Evolutionary conservation across 108 stramenopile species (phyloP).

Genomic region (Fragilaria crotonensis): DNA sequence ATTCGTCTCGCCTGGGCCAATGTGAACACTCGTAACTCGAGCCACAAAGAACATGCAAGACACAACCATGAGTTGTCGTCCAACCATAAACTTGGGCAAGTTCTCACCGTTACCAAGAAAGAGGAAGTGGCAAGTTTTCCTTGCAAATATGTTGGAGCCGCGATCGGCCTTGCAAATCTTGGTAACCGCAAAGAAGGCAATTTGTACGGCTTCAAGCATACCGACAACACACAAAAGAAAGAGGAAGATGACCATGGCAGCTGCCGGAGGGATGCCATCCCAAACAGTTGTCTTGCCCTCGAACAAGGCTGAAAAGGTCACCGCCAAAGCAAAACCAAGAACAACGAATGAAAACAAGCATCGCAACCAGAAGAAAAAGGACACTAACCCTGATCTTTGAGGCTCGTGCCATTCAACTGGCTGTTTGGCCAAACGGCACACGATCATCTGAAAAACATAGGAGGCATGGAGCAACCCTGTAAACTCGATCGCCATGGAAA

Average conservation of each 20-base stretch:
- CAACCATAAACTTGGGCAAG: constrained; percentile 60
- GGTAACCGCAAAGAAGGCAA: constrained; percentile 68
- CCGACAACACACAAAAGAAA: too few relatives aligned
- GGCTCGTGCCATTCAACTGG: constrained; percentile 62
- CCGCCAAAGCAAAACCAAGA: constrained; percentile 58
- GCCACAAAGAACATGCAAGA: too few relatives aligned
- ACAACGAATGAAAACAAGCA: constrained; percentile 48
- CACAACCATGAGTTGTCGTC: constrained; percentile 48
- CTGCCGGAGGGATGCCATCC: constrained; percentile 53
- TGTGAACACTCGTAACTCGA: constrained; percentile 45
- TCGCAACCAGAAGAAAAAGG: too few relatives aligned
- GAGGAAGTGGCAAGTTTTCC: constrained; percentile 35
- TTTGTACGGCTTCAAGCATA: constrained; percentile 72
- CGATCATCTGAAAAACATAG: too few relatives aligned
- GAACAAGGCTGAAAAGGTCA: constrained; percentile 38
- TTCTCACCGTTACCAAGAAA: constrained; percentile 43
- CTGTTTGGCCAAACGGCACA: constrained; percentile 31
- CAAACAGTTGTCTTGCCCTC: too few relatives aligned
- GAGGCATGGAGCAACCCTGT: constrained; percentile 56
- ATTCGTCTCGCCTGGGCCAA: constrained; percentile 39
- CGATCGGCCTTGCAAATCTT: constrained; percentile 52
- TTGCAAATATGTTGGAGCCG: constrained; percentile 38
- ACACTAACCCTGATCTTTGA: constrained; percentile 15
- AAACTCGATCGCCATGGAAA: constrained; percentile 44
- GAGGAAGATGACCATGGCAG: constrained; percentile 38